phyloP scores from a whole-genome alignment of 371 early-diverging fungal genomes.

The Ordospora pajunii region DNA sequence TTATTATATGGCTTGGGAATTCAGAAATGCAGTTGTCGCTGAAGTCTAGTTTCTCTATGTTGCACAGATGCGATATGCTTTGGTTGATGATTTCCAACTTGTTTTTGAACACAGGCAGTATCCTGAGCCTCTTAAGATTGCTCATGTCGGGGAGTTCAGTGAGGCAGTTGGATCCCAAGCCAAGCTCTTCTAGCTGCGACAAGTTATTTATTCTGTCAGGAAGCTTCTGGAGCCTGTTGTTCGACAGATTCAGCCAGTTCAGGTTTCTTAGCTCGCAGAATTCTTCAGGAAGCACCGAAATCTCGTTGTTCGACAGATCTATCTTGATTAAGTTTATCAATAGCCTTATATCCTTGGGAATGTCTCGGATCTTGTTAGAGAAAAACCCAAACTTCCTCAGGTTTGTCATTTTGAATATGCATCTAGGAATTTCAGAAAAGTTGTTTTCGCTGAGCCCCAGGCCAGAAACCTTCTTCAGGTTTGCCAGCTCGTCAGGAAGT shows the following conservation, averaged over 20 bases:
- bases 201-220: constrained; percentile 64
- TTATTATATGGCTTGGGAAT: constrained; percentile 48
- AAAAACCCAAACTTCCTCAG: constrained; percentile 65
- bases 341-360: constrained; percentile 58
- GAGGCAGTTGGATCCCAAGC: constrained; percentile 66
- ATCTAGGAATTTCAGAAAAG: constrained; percentile 60
- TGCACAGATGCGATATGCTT: constrained; percentile 39
- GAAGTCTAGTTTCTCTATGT: constrained; percentile 60
- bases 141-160: constrained; percentile 62
- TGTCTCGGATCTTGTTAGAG: constrained; percentile 62
- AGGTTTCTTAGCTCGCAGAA: constrained; percentile 63
- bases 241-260: constrained; percentile 68
- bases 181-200: constrained; percentile 65
- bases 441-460: constrained; percentile 63
- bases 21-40: constrained; percentile 56
- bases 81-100: constrained; percentile 38
- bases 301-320: constrained; percentile 65
- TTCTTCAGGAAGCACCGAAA: constrained; percentile 63
- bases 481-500: constrained; percentile 61
- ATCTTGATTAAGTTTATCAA: constrained; percentile 62
- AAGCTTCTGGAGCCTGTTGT: constrained; percentile 64
- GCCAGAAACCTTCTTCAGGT: constrained; percentile 62
- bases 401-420: constrained; percentile 61
- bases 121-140: constrained; percentile 51
- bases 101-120: constrained; percentile 61